phyloP scores from a whole-genome alignment of 371 early-diverging fungal genomes.

The Mortierella sp. region DNA sequence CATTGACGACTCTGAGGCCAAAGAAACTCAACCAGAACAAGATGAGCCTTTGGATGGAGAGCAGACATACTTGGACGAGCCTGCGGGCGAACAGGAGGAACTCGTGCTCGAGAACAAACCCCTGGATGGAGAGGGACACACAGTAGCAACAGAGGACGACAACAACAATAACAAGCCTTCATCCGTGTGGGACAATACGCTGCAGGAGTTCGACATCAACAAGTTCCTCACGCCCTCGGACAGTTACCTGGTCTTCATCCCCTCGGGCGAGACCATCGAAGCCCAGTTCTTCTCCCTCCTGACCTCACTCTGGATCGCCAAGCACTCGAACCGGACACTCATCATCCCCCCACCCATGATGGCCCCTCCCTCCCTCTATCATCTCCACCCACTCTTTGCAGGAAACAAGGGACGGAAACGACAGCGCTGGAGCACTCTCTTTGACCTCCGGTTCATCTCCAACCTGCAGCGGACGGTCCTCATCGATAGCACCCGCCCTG shows the following conservation, averaged over 20 bases:
- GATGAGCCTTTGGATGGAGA: not conserved
- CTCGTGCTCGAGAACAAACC: not conserved
- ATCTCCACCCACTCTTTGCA: conserved; percentile 31
- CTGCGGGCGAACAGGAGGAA: not conserved
- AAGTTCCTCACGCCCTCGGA: conserved; percentile 21
- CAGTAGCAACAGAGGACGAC: not conserved
- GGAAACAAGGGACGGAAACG: conserved; percentile 32
- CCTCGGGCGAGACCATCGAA: conserved; percentile 52
- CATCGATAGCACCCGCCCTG: conserved; percentile 34
- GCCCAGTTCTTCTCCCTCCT: conserved; percentile 42
- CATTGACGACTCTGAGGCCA: not conserved
- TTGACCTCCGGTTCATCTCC: conserved; percentile 26
- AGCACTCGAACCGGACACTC: conserved; percentile 46
- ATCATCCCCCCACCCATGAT: conserved; percentile 52
- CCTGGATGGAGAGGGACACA: not conserved
- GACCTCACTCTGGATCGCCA: conserved; percentile 53
- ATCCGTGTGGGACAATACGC: conserved; percentile 6
- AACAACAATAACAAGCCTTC: not conserved
- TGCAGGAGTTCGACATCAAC: conserved; percentile 37
- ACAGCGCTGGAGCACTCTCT: conserved; percentile 46
- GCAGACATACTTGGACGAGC: not conserved
- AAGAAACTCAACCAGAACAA: not conserved
- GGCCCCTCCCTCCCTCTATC: conserved; percentile 33
- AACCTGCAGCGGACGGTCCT: conserved; percentile 21
- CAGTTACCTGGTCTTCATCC: conserved; percentile 43